These are phyloP conservation scores for Psilocybe cubensis DNA, from an alignment of 768 basidiomycete species.

Conservation along the genomic window DNA sequence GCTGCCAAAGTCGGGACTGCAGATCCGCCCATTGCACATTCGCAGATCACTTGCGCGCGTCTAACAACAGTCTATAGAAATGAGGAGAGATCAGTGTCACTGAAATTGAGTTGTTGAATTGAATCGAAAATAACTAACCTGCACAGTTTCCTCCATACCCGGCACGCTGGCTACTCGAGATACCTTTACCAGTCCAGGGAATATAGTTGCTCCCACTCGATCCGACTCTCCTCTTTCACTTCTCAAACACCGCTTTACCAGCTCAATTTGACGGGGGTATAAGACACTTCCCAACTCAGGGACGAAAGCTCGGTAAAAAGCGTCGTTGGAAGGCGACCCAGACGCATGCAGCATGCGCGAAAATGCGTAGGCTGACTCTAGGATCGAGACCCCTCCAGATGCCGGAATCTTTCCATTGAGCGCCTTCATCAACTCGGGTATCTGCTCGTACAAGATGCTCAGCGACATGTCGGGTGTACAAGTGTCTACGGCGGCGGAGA, in stretches of 20 bases:
- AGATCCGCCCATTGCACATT: conserved; percentile 66
- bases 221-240: conserved; percentile 77
- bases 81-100: not conserved
- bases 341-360: conserved; percentile 87
- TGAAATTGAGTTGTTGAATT: conserved; percentile 7
- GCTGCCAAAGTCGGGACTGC: conserved; percentile 20
- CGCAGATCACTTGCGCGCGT: conserved; percentile 86
- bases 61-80: conserved; percentile 65
- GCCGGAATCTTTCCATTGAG: conserved; percentile 49
- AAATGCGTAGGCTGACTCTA: conserved; percentile 78
- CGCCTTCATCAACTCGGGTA: conserved; percentile 63
- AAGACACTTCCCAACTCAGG: conserved; percentile 79
- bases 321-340: conserved; percentile 61
- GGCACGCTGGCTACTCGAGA: conserved; percentile 43
- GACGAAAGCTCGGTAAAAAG: conserved; percentile 86
- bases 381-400: conserved; percentile 55
- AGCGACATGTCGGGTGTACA: conserved; percentile 73
- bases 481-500: conserved; percentile 81
- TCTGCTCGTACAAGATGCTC: conserved; percentile 70
- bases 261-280: conserved; percentile 80
- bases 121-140: conserved; percentile 36
- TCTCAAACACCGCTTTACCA: conserved; percentile 79
- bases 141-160: conserved; percentile 51
- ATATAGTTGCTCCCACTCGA: conserved; percentile 81
- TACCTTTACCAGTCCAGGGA: conserved; percentile 88